Conservation (phyloP, 1,284 basidiomycete species). For the Tremellales sp. region DNA sequence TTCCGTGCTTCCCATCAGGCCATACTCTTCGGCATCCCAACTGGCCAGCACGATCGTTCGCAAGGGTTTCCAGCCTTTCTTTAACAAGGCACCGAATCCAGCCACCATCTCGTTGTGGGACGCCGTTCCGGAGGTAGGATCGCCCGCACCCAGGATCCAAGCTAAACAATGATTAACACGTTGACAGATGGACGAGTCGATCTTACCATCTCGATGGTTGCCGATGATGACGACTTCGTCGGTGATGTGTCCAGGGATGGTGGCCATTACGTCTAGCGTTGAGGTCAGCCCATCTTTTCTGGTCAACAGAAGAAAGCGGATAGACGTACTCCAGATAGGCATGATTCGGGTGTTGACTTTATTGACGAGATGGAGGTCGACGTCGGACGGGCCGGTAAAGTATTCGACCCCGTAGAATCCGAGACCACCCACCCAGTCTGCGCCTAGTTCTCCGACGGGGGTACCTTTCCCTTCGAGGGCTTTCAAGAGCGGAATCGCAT, state of each 20-base stretch:
- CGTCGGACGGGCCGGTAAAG: constrained; percentile 53
- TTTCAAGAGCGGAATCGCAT: constrained; percentile 52
- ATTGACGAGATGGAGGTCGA: constrained; percentile 49
- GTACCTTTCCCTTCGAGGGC: constrained; percentile 45
- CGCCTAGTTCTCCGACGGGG: constrained; percentile 43
- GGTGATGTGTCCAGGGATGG: constrained; percentile 81
- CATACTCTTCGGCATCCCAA: constrained; percentile 94
- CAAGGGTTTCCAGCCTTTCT: constrained; percentile 80
- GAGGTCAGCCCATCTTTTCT: constrained; percentile 55
- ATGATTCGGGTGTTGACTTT: constrained; percentile 71
- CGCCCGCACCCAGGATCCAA: constrained; percentile 69
- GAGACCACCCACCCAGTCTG: constrained; percentile 52
- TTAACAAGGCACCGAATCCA: constrained; percentile 70
- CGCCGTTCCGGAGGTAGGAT: constrained; percentile 83
- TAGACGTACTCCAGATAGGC: constrained; percentile 40
- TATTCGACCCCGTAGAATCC: constrained; percentile 51
- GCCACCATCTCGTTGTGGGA: constrained; percentile 78
- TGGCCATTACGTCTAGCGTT: constrained; percentile 66
- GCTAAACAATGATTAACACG: constrained; percentile 22
- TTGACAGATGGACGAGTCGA: constrained; percentile 29
- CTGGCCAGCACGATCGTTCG: constrained; percentile 82
- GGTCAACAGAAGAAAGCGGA: not conserved
- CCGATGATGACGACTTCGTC: constrained; percentile 84
- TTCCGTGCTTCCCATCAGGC: constrained; percentile 81
- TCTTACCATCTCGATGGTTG: constrained; percentile 75